These are phyloP conservation scores for Herpetospermum pedunculosum DNA, from an alignment of 306 rosid species.

Conservation along the genomic window DNA sequence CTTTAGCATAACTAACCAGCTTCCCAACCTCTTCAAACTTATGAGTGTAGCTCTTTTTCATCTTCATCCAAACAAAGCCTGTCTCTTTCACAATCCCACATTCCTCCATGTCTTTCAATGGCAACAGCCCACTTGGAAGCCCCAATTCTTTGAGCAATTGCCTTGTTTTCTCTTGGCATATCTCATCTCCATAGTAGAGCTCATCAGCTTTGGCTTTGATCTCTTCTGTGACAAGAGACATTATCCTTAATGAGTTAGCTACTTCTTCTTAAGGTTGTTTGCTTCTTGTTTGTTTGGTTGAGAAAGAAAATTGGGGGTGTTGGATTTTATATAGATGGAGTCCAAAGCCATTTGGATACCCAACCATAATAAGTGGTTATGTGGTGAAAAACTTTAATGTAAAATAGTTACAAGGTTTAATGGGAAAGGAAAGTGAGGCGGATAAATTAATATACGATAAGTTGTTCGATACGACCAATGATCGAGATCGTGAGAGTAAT, in stretches of 20 bases:
- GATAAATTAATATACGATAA: background rate
- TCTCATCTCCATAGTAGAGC: conserved; percentile 49
- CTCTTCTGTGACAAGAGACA: conserved; percentile 40
- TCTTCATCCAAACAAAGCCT: conserved; percentile 82
- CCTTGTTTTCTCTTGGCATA: conserved; percentile 46
- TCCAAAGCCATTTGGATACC: background rate
- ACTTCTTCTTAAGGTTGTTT: background rate
- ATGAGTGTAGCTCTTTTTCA: conserved; percentile 47
- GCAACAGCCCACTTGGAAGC: conserved; percentile 67
- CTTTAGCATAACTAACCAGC: conserved; percentile 37
- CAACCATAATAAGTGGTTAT: background rate
- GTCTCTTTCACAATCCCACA: conserved; percentile 52
- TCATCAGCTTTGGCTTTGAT: conserved; percentile 41
- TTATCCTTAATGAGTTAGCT: conserved; percentile 13
- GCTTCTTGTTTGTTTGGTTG: background rate
- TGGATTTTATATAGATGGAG: background rate
- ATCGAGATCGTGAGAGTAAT: too few relatives aligned
- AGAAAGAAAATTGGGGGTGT: background rate
- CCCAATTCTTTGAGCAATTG: conserved; percentile 36
- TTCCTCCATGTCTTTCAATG: conserved; percentile 57
- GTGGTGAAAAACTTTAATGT: background rate
- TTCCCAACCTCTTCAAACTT: conserved; percentile 57
- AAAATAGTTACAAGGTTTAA: background rate
- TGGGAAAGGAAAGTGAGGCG: background rate
- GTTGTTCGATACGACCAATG: background rate